Conservation (phyloP, 192 early-diverging fungal genomes). For the Chytriomyces sp. region DNA sequence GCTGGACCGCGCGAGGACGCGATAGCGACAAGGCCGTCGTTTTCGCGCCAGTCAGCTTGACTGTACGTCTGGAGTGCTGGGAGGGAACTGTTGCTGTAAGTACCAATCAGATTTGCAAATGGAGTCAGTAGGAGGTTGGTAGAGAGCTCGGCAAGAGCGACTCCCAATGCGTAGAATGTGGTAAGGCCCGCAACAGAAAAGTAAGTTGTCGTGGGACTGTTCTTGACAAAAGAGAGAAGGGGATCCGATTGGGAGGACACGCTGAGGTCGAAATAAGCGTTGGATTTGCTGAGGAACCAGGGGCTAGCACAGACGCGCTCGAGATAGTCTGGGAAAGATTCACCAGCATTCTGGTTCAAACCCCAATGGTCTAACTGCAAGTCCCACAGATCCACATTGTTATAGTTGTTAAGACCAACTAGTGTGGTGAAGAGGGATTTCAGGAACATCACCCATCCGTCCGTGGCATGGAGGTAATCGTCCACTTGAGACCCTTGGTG, state of each 20-base stretch:
- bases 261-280: slow-evolving; percentile 26
- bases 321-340: slow-evolving; percentile 6
- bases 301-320: slow-evolving; percentile 8
- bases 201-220: slow-evolving; percentile 20
- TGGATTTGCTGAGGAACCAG: slow-evolving; percentile 23
- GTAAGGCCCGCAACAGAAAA: slow-evolving; percentile 25
- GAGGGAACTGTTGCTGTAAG: too few species aligned
- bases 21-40: slow-evolving; percentile 28
- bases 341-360: slow-evolving; percentile 12
- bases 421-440: neutral
- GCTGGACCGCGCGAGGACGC: slow-evolving; percentile 9
- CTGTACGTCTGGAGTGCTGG: neutral
- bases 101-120: too few species aligned
- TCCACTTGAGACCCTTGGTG: too few species aligned
- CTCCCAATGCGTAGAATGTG: neutral
- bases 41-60: slow-evolving; percentile 17
- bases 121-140: slow-evolving; percentile 18
- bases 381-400: slow-evolving; percentile 11
- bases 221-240: slow-evolving; percentile 24
- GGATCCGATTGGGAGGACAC: neutral
- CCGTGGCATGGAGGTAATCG: too few species aligned
- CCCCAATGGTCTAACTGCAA: slow-evolving; percentile 35
- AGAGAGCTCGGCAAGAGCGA: slow-evolving; percentile 5
- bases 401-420: slow-evolving; percentile 16
- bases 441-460: slow-evolving; percentile 17